Evolutionary conservation across 1,284 basidiomycete genomes (phyloP).

Genomic region (Boletus calvinii): DNA sequence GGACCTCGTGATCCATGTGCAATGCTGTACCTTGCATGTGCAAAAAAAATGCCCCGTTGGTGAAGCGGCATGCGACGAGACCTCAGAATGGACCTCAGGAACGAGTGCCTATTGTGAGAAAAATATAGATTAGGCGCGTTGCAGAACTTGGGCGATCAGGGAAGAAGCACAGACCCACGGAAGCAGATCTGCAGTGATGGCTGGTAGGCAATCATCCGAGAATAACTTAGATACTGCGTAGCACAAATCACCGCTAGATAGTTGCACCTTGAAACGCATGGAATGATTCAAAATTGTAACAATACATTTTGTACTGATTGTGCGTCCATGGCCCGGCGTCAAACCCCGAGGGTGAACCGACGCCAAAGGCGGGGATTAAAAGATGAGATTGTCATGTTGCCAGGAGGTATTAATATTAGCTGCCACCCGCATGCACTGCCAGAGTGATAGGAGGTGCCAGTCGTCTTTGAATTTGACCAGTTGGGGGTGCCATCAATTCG

Average conservation of each 20-base stretch:
- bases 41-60: not conserved
- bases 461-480: too few relatives aligned
- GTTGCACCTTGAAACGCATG: not conserved
- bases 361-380: not conserved
- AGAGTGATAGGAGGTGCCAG: too few relatives aligned
- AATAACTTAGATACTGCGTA: not conserved
- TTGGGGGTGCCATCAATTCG: too few relatives aligned
- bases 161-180: not conserved
- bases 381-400: not conserved
- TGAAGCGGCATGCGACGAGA: not conserved
- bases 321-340: too few relatives aligned
- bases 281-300: not conserved
- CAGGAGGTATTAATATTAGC: not conserved
- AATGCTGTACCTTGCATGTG: slow-evolving; percentile 6
- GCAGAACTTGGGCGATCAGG: too few relatives aligned
- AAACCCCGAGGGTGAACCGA: too few relatives aligned
- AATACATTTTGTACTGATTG: not conserved
- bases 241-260: too few relatives aligned
- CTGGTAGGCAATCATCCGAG: not conserved
- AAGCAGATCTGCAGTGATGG: not conserved
- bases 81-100: not conserved
- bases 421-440: too few relatives aligned
- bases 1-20: not conserved
- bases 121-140: not conserved
- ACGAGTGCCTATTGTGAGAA: not conserved